Evolutionary conservation across 257 asterid genomes (phyloP), one percentile per base, ranked within the genome.

Genomic region (Fraxinus anomala): DNA sequence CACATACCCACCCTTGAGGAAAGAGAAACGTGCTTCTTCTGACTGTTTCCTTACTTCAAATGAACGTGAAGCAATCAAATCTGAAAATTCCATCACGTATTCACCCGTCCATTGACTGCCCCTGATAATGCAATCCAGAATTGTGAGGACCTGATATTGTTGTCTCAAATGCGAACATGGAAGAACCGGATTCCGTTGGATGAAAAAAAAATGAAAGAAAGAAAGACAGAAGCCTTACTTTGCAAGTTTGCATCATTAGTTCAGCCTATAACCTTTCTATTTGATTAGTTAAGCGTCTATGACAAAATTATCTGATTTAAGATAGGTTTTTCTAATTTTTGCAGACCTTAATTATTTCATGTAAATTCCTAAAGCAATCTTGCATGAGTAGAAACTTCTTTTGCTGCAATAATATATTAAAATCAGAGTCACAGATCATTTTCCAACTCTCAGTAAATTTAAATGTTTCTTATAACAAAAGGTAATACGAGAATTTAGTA

Each of bases 71-170:
- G 86, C 79, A 83, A 91, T 79, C 89, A 95, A 81, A 86, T 93
- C 95, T 63, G 82, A 85, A 66, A 95, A 95, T 73, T 93, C 98
- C 82, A 89, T 82, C 59, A 85, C 86, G 78, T 95, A 93, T 36
- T 82, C 89, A 81, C 98, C 99, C 0, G 94, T 91, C 99, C 99
- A 95, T 75, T 87, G 91, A 74, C 96, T 88, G 81, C 94, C 94
- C 91, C 99, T 94, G 87, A 34, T 71, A 78, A 78, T 40, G 42
- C 37, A 80, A 56, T 77, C 36, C 26, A 77, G 49, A 51, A 73
- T 9, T 11, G 10, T 59, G 30, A 59, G 67, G 30, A 59, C 26
- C 67, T n/a, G 3, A 21, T 80, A 77, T 44, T 42, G 68, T 76
- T 73, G 56, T 36, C n/a, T 77, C 40, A 67, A 56, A 17, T 26